Evolutionary conservation across 1,284 basidiomycete genomes (phyloP), one percentile per base, ranked within the genome.

Genomic region (Naganishia liquefaciens): DNA sequence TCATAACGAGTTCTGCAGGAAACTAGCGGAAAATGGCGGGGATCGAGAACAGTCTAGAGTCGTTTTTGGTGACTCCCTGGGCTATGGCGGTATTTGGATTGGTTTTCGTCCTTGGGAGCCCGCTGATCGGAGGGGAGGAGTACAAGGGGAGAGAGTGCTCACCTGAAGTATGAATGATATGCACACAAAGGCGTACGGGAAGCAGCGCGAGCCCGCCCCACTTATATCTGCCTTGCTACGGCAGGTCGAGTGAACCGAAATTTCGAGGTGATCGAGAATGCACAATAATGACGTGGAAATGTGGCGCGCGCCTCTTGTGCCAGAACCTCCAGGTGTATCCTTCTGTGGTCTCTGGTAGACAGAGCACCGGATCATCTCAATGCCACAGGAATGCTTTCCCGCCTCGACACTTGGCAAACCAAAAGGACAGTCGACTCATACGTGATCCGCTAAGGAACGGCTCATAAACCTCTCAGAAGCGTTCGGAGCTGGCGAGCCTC

Each of bases 41-140:
- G 64, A 44, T 47, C 37, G 50, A 64, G 55, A 40, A 21, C 42
- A n/a, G 64, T 65, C 64, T 65, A 61, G 64, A 54, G 47, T 42
- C 13, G 15, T 55, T 42, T 54, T 63, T 57, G 39, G 17, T 5
- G 44, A 39, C 42, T 53, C 51, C 64, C 64, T 44, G 49, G 47
- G 52, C 55, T 57, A 50, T 15, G 46, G 63, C 25, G 40, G 40
- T 43, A 50, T 64, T n/a, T 43, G 46, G 54, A 58, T 60, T 60
- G 40, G 40, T 28, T 64, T 51, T 64, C 63, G 55, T 64, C 63
- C 51, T 51, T 52, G 63, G 49, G 63, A 57, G 28, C 27, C 13
- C 39, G 57, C n/a, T 27, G 46, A 19, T 4, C 33, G 13, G 27
- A 33, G 37, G 23, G 27, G 15, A 9, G 15, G 28, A 37, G 37